Evolutionary conservation across 1,284 basidiomycete genomes (phyloP), one percentile per base, ranked within the genome.

Genomic region (Grifola frondosa): DNA sequence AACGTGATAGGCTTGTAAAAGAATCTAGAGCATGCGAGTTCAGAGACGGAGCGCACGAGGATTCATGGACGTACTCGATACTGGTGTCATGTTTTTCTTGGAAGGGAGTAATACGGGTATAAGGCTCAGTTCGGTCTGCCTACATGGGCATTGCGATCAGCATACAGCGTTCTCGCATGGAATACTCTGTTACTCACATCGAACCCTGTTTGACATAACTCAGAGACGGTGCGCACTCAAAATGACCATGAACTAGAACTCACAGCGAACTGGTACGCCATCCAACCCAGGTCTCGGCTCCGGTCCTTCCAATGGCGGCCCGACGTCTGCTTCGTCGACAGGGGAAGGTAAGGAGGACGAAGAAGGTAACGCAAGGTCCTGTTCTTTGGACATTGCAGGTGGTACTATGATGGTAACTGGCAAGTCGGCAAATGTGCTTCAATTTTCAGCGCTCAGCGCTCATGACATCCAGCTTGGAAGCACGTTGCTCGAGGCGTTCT

Each of bases 1-100:
- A 91, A 66, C 0, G 88, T 91, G 30, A 88, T 69, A 3, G 88
- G 88, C 48, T 85, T 88, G 68, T 86, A 91, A 62, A 91, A 88
- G 66, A 90, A 91, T 57, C 87, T 89, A 45, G 11, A 25, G 28
- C 19, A 19, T 20, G 22, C 41, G 30, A 42, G 51, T 38, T 31
- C 32, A 36, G 32, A 29, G 20, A 36, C 21, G 31, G 43, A 16
- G 48, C 47, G 23, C 24, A 30, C 43, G 28, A 37, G 40, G 44
- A 46, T 43, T 37, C 33, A 30, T 16, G 19, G 37, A 71, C 81
- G 56, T 56, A 88, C 87, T 89, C 88, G 50, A 91, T 74, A 51
- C 80, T 87, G 16, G 88, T 88, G 60, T 91, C 88, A 63, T 81
- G 74, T 58, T 74, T 80, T 68, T 89, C 86, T 62, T 89, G 84